Evolutionary conservation across 139 green algal species (phyloP).

Genomic region (Haematococcus sp.): DNA sequence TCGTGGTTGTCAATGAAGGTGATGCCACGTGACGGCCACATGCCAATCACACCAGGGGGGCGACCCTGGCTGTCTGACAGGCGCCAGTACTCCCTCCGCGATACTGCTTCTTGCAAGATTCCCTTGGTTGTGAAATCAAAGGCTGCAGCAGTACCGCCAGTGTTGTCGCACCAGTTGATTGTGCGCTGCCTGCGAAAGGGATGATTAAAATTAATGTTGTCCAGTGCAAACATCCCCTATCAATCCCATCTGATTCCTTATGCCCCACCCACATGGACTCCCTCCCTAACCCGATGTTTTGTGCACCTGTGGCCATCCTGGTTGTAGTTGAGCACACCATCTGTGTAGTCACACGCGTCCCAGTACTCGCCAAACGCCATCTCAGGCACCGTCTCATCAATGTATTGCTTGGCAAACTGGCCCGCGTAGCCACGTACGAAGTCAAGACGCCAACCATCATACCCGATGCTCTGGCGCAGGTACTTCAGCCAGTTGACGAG

Average conservation of each 20-base stretch:
- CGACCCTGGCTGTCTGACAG: slow-evolving; percentile 84
- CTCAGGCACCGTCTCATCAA: slow-evolving; percentile 81
- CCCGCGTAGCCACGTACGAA: slow-evolving; percentile 85
- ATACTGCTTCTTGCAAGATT: slow-evolving; percentile 90
- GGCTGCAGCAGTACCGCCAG: slow-evolving; percentile 80
- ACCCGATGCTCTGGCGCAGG: slow-evolving; percentile 85
- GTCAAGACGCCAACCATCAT: slow-evolving; percentile 95
- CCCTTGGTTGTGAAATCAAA: slow-evolving; percentile 99
- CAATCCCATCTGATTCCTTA: too few species aligned
- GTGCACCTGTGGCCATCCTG: slow-evolving; percentile 71
- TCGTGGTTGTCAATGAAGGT: slow-evolving; percentile 98
- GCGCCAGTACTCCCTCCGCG: slow-evolving; percentile 91
- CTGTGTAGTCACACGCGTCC: slow-evolving; percentile 92
- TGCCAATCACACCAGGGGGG: slow-evolving; percentile 78
- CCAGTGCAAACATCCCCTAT: too few species aligned
- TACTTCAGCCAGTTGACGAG: slow-evolving; percentile 84
- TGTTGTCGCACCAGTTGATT: slow-evolving; percentile 90
- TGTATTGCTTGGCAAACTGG: slow-evolving; percentile 63
- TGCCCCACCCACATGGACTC: too few species aligned
- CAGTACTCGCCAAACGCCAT: slow-evolving; percentile 95
- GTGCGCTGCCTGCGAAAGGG: slow-evolving; percentile 86
- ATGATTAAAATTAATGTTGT: slow-evolving; percentile 29
- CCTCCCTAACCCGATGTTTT: too few species aligned
- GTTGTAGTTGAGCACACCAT: slow-evolving; percentile 97
- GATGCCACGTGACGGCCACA: slow-evolving; percentile 81